Conservation (phyloP, 1,284 basidiomycete genomes). For the Wallemia ichthyophaga region DNA sequence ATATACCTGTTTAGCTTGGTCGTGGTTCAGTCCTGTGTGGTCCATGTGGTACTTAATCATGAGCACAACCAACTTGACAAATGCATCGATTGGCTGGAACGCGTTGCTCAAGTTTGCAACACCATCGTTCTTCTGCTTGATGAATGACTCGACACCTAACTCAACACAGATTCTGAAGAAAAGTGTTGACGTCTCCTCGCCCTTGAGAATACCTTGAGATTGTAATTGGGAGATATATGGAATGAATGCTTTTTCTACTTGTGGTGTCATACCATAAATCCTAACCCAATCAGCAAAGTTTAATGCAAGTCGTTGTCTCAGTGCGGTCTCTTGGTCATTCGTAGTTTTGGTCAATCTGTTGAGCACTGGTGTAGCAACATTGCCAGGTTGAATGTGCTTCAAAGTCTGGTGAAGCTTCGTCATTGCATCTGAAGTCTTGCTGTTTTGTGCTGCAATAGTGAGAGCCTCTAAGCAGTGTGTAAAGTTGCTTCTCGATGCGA, state of each 20-base stretch:
- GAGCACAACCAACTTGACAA: constrained; percentile 79
- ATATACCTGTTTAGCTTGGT: constrained; percentile 84
- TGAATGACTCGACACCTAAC: constrained; percentile 69
- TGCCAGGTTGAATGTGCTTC: background rate
- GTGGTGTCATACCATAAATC: constrained; percentile 67
- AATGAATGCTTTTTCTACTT: constrained; percentile 80
- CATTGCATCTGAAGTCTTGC: constrained; percentile 37
- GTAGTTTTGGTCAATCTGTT: constrained; percentile 11
- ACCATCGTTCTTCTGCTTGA: constrained; percentile 49
- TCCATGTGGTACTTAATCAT: constrained; percentile 99
- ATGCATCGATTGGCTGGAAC: constrained; percentile 80
- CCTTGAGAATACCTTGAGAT: constrained; percentile 81
- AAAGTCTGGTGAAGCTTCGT: constrained; percentile 5
- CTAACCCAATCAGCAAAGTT: constrained; percentile 60
- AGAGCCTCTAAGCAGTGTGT: constrained; percentile 54
- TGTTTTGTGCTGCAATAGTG: constrained; percentile 24
- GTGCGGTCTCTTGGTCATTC: constrained; percentile 10
- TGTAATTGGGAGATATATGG: constrained; percentile 91
- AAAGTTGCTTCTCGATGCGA: constrained; percentile 52
- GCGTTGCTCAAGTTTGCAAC: constrained; percentile 34
- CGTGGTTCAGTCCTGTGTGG: constrained; percentile 49
- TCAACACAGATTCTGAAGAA: constrained; percentile 97
- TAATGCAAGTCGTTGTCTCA: constrained; percentile 24
- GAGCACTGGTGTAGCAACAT: background rate
- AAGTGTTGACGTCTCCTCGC: constrained; percentile 83